Evolutionary conservation across 441 rosid species (phyloP).

Genomic region (Eutrema salsugineum): DNA sequence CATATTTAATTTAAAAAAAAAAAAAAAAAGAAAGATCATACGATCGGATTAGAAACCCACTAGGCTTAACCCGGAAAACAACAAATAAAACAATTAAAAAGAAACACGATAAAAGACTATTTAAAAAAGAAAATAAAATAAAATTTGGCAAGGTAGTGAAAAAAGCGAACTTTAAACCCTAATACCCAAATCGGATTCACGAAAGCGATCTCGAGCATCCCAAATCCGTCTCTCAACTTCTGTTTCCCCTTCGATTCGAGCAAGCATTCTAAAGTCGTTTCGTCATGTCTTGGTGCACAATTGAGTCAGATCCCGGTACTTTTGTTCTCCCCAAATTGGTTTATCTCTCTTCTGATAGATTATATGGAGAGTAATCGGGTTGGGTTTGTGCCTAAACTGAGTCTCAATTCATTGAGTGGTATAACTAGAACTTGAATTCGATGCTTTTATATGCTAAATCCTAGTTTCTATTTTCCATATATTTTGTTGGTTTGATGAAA

Average conservation of each 20-base stretch:
- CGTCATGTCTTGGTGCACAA: constrained; percentile 97
- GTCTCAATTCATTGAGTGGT: not conserved
- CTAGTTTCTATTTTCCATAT: not conserved
- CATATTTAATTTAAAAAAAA: too few relatives aligned
- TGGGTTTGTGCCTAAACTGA: not conserved
- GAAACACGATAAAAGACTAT: too few relatives aligned
- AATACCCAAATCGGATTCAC: constrained; percentile 24
- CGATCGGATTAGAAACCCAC: too few relatives aligned
- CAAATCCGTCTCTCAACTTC: not conserved
- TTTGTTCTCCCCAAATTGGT: not conserved
- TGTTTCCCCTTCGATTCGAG: not conserved
- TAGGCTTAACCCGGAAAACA: too few relatives aligned
- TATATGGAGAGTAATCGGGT: not conserved
- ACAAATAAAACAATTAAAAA: too few relatives aligned
- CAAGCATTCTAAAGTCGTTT: not conserved
- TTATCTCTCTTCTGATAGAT: not conserved
- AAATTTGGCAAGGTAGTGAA: not conserved
- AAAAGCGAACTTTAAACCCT: constrained; percentile 16
- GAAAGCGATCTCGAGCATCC: constrained; percentile 1
- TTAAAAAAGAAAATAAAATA: too few relatives aligned
- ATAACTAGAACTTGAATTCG: not conserved
- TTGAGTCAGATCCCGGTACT: constrained; percentile 96
- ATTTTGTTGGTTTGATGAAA: not conserved
- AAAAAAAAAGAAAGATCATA: too few relatives aligned
- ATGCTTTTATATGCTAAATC: not conserved